Percentiles rank a stretch among this genome's conserved stretches.
Evolutionary conservation across 345 rosid genomes (phyloP).

Genomic region (Psidium friedrichsthalianum): DNA sequence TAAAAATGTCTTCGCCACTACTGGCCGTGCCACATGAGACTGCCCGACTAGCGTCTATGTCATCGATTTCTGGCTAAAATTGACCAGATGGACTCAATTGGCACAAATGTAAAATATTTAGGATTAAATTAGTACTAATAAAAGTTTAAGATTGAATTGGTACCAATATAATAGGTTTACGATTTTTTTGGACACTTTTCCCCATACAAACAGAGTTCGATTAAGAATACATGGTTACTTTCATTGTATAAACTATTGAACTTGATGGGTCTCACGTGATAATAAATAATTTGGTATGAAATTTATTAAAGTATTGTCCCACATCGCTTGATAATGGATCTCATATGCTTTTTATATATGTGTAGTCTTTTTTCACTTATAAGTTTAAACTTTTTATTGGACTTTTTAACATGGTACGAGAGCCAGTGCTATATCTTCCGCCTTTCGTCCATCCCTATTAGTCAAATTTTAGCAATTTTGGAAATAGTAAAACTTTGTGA

Average conservation of each 20-base stretch:
- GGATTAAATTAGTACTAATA: too few species aligned
- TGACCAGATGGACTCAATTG: too few species aligned
- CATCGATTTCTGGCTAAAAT: too few species aligned
- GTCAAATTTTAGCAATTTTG: not conserved
- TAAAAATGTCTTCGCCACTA: too few species aligned
- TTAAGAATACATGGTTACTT: not conserved
- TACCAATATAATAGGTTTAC: too few species aligned
- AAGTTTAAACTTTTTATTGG: not conserved
- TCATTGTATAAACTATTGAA: not conserved
- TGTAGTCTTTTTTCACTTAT: not conserved
- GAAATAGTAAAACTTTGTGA: too few species aligned
- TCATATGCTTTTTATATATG: not conserved
- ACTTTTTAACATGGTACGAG: not conserved
- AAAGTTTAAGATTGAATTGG: too few species aligned
- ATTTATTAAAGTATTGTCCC: not conserved
- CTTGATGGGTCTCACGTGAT: not conserved
- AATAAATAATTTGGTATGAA: not conserved
- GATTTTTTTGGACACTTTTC: too few species aligned
- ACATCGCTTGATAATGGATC: accelerated
- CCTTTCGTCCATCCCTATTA: not conserved
- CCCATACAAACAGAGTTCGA: not conserved
- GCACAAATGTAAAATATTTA: too few species aligned
- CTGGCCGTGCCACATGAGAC: too few species aligned
- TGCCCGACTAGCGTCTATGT: too few species aligned
- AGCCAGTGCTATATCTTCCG: not conserved